Base-by-base conservation (phyloP, 371 early-diverging fungal genomes). In the Sporodiniella umbellata region DNA sequence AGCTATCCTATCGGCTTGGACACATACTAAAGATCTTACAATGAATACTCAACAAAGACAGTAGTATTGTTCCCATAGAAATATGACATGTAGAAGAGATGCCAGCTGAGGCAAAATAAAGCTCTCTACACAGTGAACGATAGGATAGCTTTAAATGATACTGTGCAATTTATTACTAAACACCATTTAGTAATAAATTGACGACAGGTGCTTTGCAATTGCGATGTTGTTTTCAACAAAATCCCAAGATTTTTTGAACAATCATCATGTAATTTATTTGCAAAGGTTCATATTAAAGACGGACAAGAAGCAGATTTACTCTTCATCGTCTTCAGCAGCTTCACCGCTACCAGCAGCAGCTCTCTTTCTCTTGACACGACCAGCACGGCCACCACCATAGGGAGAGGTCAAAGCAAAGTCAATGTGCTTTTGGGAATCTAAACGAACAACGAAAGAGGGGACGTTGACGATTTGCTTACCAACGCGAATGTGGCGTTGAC, bases 391-490 rank as follows among this genome's bases (percentile, higher is more conserved):
- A 84, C 97, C 97, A 81, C 96, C 97, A 74, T 89, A 94, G 58
- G 99, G 96, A 60, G 98, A 97, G 76, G 92, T 97, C 60, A 95
- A 87, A 53, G 98, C 88, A 68, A 97, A 98, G 85, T 98, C 99
- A 62, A 98, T 95, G 88, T 97, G 97, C 87, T 96, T 98, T 78
- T 96, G 95, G 60, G 92, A 91, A 58, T 90, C 80, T 70, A 89
- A 77, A 75, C 95, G 93, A 66, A 98, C 96, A 54, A 96, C 83
- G 84, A 95, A 98, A 52, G 88, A 88, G 48, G 98, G 96, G 53
- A 98, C 89, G 78, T 95, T 88, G 74, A 97, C 98, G 53, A 98
- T 89, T 85, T 96, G 98, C 88, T 95, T 96, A 73, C 99, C 99
- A 70, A 98, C 99, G 64, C 91, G 92, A 77, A 99, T 99, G 89